These are phyloP conservation scores for Pelargonium australe DNA, from an alignment of 441 rosid species.

Conservation along the genomic window DNA sequence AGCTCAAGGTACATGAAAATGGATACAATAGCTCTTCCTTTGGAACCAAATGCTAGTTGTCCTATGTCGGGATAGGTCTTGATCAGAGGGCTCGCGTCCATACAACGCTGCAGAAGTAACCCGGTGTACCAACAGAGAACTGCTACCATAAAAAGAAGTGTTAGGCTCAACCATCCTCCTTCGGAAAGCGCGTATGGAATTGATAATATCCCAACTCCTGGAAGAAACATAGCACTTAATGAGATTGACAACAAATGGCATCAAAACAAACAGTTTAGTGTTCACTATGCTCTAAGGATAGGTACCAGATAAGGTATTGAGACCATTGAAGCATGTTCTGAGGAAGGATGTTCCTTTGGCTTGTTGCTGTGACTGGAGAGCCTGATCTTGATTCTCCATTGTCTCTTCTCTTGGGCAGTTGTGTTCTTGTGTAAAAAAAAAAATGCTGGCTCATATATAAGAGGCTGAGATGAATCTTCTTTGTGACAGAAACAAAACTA, in stretches of 20 bases:
- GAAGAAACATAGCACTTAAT: neutral
- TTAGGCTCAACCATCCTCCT: slow-evolving; percentile 60
- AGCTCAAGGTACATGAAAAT: slow-evolving; percentile 49
- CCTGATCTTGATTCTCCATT: slow-evolving; percentile 39
- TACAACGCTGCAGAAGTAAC: slow-evolving; percentile 45
- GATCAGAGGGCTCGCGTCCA: slow-evolving; percentile 34
- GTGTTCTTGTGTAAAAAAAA: neutral
- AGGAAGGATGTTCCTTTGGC: slow-evolving; percentile 44
- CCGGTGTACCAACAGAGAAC: slow-evolving; percentile 56
- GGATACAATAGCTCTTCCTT: slow-evolving; percentile 50
- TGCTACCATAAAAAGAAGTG: slow-evolving; percentile 48
- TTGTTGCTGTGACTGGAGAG: slow-evolving; percentile 18
- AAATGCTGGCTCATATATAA: neutral
- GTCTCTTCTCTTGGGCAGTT: neutral
- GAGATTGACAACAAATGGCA: too few species aligned
- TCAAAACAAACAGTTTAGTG: neutral
- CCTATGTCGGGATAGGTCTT: slow-evolving; percentile 61
- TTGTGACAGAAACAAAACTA: too few species aligned
- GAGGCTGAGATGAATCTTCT: neutral
- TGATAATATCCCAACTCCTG: slow-evolving; percentile 65
- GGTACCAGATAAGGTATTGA: slow-evolving; percentile 52
- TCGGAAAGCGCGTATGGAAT: slow-evolving; percentile 58
- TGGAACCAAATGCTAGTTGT: slow-evolving; percentile 51
- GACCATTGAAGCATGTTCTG: slow-evolving; percentile 59
- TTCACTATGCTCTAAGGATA: too few species aligned